A percentile compares a stretch with the other conserved stretches of the same genome.
Conservation (phyloP, 306 rosid species). For the Prunus persica region Prunus_persica_NCBIv2 NC_034016.1:243001-243500, state of each 20-base stretch:
- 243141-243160: slow-evolving; percentile 96
- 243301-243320: no score
- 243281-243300: no score
- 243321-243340: no score
- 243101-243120: slow-evolving; percentile 81
- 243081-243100: slow-evolving; percentile 26
- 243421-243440: no score
- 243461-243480: no score
- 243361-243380: no score
- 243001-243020: background rate
- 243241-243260: background rate
- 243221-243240: background rate
- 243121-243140: slow-evolving; percentile 89
- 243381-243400: no score
- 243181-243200: background rate
- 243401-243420: no score
- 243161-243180: slow-evolving; percentile 34
- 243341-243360: no score
- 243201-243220: slow-evolving; percentile 15
- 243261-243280: no score
- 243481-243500: no score
- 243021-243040: slow-evolving; percentile 5
- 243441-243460: no score
- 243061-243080: slow-evolving; percentile 27
- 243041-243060: slow-evolving; percentile 52